phyloP scores from a whole-genome alignment of 1,284 basidiomycete species.

The Acaromyces ingoldii region DNA sequence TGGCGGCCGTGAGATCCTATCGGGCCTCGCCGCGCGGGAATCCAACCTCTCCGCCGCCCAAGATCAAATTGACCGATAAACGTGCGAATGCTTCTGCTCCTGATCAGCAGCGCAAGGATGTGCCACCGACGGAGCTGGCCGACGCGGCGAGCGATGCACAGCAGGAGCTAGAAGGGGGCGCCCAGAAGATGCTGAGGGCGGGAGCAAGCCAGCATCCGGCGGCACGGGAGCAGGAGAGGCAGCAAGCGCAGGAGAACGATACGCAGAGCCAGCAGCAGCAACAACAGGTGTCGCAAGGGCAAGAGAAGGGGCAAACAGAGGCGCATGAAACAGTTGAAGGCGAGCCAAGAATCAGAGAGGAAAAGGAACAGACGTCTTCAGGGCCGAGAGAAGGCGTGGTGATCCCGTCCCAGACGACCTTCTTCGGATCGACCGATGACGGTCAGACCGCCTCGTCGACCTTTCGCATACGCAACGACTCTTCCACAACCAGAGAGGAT shows the following conservation, averaged over 20 bases:
- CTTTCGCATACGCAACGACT: background rate
- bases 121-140: background rate
- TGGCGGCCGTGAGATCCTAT: background rate
- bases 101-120: background rate
- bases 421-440: too few species aligned
- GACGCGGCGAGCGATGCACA: background rate
- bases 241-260: too few species aligned
- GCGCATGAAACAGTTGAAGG: background rate
- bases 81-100: background rate
- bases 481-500: background rate
- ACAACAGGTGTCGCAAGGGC: background rate
- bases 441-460: too few species aligned
- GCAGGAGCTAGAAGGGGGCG: background rate
- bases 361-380: too few species aligned
- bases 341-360: too few species aligned
- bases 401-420: too few species aligned
- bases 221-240: background rate
- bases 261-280: background rate
- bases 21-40: background rate
- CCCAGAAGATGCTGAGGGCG: conserved; percentile 1
- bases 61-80: background rate
- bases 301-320: background rate
- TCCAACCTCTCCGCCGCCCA: background rate
- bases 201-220: background rate
- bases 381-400: background rate